Conservation (phyloP, 2,329 filamentous ascomycete genomes). For the Aspergillus sp. region DNA sequence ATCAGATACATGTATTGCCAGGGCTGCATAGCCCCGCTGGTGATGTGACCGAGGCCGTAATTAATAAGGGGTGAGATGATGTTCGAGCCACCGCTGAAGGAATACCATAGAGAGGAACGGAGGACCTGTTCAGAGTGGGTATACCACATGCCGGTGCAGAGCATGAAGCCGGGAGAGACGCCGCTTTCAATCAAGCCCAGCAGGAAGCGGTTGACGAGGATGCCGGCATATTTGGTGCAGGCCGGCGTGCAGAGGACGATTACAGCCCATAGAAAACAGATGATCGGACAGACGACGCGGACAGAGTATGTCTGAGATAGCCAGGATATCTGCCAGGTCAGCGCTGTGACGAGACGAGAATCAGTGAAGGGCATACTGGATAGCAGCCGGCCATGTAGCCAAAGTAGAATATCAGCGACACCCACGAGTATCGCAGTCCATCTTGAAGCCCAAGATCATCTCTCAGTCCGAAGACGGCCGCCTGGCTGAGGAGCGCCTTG, state of each 20-base stretch:
- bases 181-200: constrained; percentile 14
- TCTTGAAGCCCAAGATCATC: constrained; percentile 8
- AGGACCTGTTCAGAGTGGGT: constrained; percentile 15
- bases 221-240: constrained; percentile 11
- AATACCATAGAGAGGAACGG: constrained; percentile 13
- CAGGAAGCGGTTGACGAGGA: constrained; percentile 14
- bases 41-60: constrained; percentile 14
- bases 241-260: constrained; percentile 12
- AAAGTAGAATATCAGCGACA: constrained; percentile 15
- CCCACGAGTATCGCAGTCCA: constrained; percentile 13
- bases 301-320: constrained; percentile 8
- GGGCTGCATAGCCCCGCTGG: not conserved
- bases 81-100: constrained; percentile 13
- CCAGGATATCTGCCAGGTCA: constrained; percentile 4
- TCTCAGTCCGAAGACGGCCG: constrained; percentile 12
- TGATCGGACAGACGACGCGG: constrained; percentile 8
- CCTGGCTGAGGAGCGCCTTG: constrained; percentile 15
- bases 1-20: constrained; percentile 18
- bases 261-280: constrained; percentile 12
- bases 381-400: constrained; percentile 12
- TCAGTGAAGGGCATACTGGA: not conserved
- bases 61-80: constrained; percentile 14
- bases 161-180: constrained; percentile 14
- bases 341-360: not conserved
- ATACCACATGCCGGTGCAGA: constrained; percentile 14